A percentile compares a stretch with the other conserved stretches of the same genome.
Conservation (phyloP, 495 filamentous ascomycete genomes). For the Penicillium flavigenum region DNA sequence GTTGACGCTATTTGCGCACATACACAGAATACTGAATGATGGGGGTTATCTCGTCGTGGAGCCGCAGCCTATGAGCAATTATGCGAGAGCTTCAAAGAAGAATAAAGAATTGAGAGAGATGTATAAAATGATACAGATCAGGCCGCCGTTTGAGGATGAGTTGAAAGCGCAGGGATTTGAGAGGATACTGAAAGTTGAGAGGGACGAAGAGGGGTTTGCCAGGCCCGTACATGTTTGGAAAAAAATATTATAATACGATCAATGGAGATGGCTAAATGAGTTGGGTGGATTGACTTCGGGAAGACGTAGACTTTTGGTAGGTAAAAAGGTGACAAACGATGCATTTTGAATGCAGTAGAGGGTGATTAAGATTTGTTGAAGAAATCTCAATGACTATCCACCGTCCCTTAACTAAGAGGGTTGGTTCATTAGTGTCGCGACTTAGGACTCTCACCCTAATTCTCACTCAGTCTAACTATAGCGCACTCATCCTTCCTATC, state of each 20-base stretch:
- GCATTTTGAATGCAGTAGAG: not conserved
- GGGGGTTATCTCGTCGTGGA: constrained; percentile 31
- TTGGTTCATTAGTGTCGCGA: no score
- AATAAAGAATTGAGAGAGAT: constrained; percentile 34
- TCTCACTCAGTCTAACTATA: no score
- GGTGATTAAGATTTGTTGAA: not conserved
- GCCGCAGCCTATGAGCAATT: constrained; percentile 36
- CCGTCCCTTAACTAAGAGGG: no score
- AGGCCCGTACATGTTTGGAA: constrained; percentile 33
- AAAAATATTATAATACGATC: constrained; percentile 18
- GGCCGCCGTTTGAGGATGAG: constrained; percentile 28
- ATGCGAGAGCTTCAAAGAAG: constrained; percentile 30
- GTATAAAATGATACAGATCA: constrained; percentile 31
- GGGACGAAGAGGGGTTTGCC: constrained; percentile 33
- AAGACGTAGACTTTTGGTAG: not conserved
- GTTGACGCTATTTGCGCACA: constrained; percentile 28
- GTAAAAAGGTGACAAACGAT: constrained; percentile 3
- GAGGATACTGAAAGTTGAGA: constrained; percentile 27
- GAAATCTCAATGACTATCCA: no score
- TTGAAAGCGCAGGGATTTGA: constrained; percentile 30
- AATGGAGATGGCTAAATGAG: constrained; percentile 8
- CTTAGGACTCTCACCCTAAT: no score
- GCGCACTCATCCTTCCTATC: no score
- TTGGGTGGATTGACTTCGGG: no score
- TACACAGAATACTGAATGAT: constrained; percentile 28